A percentile compares a stretch with the other conserved stretches of the same genome.
phyloP scores from a whole-genome alignment of 2,329 filamentous ascomycete species.

The Plenodomus tracheiphilus region DNA sequence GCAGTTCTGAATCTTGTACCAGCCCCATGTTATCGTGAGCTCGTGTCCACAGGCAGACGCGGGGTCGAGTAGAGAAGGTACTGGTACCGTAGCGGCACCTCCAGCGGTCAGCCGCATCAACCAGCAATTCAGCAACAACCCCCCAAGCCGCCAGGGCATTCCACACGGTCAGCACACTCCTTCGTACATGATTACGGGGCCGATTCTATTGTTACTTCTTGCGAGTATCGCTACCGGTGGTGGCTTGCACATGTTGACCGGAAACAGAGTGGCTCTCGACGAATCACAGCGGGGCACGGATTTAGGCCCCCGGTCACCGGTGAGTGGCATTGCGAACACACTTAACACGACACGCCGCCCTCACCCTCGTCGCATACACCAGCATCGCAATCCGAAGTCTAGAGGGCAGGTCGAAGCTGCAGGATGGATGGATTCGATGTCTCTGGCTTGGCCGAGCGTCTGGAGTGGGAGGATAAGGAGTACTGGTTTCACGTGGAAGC shows the following conservation, averaged over 20 bases:
- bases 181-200: not conserved
- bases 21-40: not conserved
- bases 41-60: not conserved
- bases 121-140: not conserved
- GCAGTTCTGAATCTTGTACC: not conserved
- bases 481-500: conserved; percentile 43
- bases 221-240: not conserved
- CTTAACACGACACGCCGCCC: conserved; percentile 15
- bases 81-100: too few species aligned
- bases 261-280: not conserved
- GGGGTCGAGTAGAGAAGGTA: not conserved
- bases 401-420: conserved; percentile 12
- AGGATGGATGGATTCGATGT: conserved; percentile 33
- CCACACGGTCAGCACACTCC: not conserved
- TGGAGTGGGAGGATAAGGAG: conserved; percentile 33
- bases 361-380: conserved; percentile 8
- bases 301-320: conserved; percentile 10
- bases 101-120: too few species aligned
- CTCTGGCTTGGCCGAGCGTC: conserved; percentile 30
- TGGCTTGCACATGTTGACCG: not conserved
- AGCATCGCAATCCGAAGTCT: conserved; percentile 3
- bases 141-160: not conserved
- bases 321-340: conserved; percentile 9
- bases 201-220: not conserved
- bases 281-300: not conserved